phyloP scores from a whole-genome alignment of 2,329 filamentous ascomycete species.

The Bimuria novae-zelandiae region DNA sequence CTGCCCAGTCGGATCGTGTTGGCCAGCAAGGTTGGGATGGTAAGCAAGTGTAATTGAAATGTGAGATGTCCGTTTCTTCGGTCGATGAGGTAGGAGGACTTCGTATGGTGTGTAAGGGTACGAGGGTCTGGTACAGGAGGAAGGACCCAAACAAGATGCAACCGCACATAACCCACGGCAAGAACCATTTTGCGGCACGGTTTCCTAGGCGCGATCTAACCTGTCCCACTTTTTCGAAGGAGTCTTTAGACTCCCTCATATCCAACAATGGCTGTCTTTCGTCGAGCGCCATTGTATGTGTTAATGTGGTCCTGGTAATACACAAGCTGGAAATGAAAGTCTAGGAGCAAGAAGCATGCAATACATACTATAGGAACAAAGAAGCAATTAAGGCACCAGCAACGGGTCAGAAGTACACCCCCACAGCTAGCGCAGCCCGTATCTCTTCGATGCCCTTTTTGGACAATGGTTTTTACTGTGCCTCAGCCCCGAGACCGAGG shows the following conservation, averaged over 20 bases:
- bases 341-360: background rate
- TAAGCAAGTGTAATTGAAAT: slow-evolving; percentile 37
- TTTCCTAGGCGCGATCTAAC: no score
- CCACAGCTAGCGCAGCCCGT: background rate
- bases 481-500: slow-evolving; percentile 13
- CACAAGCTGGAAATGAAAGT: background rate
- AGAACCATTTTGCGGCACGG: background rate
- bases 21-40: slow-evolving; percentile 47
- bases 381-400: no score
- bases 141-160: background rate
- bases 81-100: background rate
- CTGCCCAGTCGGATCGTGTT: slow-evolving; percentile 31
- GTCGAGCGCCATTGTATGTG: background rate
- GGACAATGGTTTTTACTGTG: slow-evolving; percentile 15
- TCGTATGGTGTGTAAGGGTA: background rate
- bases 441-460: slow-evolving; percentile 10
- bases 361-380: background rate
- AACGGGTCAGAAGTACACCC: background rate
- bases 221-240: background rate
- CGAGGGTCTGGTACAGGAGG: background rate
- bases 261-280: slow-evolving; percentile 9
- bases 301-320: background rate
- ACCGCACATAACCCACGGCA: background rate
- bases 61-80: background rate
- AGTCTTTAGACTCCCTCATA: background rate